A percentile compares a stretch with the other conserved stretches of the same genome.
Evolutionary conservation across 164 flowering plant genomes (phyloP).

Genomic region (Aristolochia fimbriata): DNA sequence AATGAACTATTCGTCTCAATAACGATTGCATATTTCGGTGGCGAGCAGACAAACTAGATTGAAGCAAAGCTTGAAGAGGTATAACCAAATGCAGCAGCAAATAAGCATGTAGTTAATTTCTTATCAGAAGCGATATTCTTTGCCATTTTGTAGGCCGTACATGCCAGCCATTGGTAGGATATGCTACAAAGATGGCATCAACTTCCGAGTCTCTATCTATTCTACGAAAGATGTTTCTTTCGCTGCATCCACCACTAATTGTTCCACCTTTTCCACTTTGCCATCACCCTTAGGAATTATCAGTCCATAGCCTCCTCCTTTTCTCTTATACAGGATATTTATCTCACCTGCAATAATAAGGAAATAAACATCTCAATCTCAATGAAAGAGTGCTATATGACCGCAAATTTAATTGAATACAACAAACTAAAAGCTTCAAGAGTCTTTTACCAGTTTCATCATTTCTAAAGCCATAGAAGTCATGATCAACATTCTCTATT

Average conservation of each 20-base stretch:
- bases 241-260: constrained; percentile 24
- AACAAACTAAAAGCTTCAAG: neutral
- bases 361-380: neutral
- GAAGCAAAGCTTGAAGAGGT: too few relatives aligned
- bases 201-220: constrained; percentile 7
- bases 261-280: constrained; percentile 40
- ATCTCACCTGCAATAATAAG: constrained; percentile 50
- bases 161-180: too few relatives aligned
- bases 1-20: too few relatives aligned
- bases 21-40: too few relatives aligned
- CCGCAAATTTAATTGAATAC: neutral
- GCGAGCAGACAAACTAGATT: too few relatives aligned
- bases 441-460: constrained; percentile 67
- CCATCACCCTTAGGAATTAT: constrained; percentile 78
- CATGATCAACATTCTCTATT: constrained; percentile 79
- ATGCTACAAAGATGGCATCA: too few relatives aligned
- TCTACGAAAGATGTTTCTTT: constrained; percentile 35
- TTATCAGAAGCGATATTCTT: too few relatives aligned
- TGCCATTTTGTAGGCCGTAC: too few relatives aligned
- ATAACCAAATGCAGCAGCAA: too few relatives aligned
- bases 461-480: constrained; percentile 84
- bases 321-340: constrained; percentile 79
- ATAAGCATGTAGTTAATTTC: too few relatives aligned
- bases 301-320: constrained; percentile 84
- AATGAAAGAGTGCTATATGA: neutral